These are phyloP conservation scores for Setaria viridis DNA, from an alignment of 202 grass and related monocot species.

Conservation along the genomic window DNA sequence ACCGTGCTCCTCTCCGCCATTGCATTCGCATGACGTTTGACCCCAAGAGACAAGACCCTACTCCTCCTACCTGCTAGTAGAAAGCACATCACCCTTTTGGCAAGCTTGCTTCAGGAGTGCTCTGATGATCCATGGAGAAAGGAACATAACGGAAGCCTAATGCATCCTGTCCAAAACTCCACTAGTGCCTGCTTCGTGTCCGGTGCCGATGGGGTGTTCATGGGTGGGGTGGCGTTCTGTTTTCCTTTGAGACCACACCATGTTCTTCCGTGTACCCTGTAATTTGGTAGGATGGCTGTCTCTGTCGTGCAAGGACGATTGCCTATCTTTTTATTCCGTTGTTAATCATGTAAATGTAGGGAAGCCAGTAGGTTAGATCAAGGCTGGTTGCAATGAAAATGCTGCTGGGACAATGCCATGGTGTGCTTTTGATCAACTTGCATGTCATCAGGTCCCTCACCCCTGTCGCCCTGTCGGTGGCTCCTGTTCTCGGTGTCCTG, in stretches of 20 bases:
- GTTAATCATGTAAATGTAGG: conserved; percentile 57
- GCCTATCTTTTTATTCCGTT: background rate
- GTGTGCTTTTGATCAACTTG: background rate
- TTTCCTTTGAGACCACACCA: conserved; percentile 4
- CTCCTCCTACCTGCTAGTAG: background rate
- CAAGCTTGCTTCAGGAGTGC: background rate
- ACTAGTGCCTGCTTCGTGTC: conserved; percentile 33
- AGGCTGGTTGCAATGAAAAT: conserved; percentile 25
- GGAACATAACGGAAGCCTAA: background rate
- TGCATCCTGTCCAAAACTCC: conserved; percentile 26
- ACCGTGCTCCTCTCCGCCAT: conserved; percentile 40
- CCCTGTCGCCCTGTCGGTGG: conserved; percentile 9
- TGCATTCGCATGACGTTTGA: background rate
- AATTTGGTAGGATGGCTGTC: conserved; percentile 55
- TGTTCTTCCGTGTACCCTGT: conserved; percentile 25
- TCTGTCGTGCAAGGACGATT: conserved; percentile 54
- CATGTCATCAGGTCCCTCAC: background rate
- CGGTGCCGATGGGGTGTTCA: conserved; percentile 33
- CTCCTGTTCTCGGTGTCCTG: background rate
- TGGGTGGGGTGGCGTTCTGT: conserved; percentile 15
- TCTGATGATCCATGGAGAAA: conserved; percentile 32
- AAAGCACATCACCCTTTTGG: background rate
- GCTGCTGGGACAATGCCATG: conserved; percentile 25
- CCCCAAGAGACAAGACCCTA: background rate
- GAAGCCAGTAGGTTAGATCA: conserved; percentile 23